Evolutionary conservation across 1,284 basidiomycete species (phyloP).

Genomic region (Abortiporus biennis): DNA sequence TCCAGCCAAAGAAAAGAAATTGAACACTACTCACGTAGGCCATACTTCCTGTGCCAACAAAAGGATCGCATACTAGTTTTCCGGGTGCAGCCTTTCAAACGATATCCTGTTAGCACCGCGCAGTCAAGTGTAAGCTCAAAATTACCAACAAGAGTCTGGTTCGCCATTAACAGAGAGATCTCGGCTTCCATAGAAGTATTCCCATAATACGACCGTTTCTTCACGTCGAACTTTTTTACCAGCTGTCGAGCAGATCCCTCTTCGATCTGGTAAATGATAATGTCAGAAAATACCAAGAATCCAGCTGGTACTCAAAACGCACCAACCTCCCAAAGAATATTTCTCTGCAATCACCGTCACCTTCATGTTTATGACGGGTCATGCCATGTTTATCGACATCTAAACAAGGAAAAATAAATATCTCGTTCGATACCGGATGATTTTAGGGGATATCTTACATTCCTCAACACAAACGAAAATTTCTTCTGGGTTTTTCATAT

Average conservation of each 20-base stretch:
- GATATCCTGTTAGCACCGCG: neutral
- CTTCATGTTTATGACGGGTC: constrained; percentile 44
- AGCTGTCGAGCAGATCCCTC: constrained; percentile 70
- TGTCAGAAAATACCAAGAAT: constrained; percentile 2
- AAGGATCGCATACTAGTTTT: constrained; percentile 93
- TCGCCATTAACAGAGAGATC: constrained; percentile 92
- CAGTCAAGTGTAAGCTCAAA: neutral
- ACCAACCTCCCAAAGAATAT: constrained; percentile 86
- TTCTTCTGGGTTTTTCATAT: constrained; percentile 79
- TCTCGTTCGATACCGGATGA: neutral
- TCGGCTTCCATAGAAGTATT: constrained; percentile 99
- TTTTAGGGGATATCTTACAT: constrained; percentile 45
- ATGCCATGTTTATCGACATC: constrained; percentile 43
- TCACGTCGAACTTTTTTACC: constrained; percentile 75
- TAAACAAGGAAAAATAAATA: constrained; percentile 16
- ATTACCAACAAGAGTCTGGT: constrained; percentile 74
- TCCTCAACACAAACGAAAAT: constrained; percentile 86
- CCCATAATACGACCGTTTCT: constrained; percentile 87
- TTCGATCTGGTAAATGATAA: constrained; percentile 47
- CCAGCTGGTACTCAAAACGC: constrained; percentile 30
- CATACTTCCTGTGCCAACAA: constrained; percentile 96
- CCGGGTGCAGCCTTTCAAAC: constrained; percentile 70
- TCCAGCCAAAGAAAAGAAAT: constrained; percentile 6
- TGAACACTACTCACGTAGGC: constrained; percentile 74
- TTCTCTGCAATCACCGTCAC: constrained; percentile 62